Evolutionary conservation across 129 eudicot genomes (phyloP), one percentile per base, ranked within the genome.

Genomic region (Tagetes erecta): DNA sequence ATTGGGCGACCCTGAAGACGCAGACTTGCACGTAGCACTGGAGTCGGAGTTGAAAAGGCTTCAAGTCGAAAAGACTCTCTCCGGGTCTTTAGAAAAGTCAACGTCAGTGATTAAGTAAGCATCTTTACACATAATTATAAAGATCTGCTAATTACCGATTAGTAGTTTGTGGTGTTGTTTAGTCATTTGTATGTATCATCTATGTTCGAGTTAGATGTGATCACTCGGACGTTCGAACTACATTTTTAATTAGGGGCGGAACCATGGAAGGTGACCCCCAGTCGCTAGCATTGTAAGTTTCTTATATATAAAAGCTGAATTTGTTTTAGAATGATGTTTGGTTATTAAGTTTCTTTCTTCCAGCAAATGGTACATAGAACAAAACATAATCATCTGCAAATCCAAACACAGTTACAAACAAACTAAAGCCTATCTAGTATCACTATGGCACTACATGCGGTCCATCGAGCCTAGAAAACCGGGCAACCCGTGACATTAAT

Each of bases 401-500:
- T 36, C 31, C 30, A 67, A 67, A 31, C 3, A 12, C 36, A 31
- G 27, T 9, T 67, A 31, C 52, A 68, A 38, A 38, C 66, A 59
- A 59, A 59, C 3, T 50, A 42, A 35, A 60, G 11, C 4, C 78
- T 59, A 41, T 70, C 70, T 68, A 6, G 6, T 31, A 60, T 30
- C n/a, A 46, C 81, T 80, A 76, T 31, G 53, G 13, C n/a, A 46
- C 81, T 80, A 76, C 76, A 11, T 3, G 27, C 5, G 3, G 40
- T 10, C 10, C 4, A 1, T 41, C 41, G 30, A 4, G 5, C 70
- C 67, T 82, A 75, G 78, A 89, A 87, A 70, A 90, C 75, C 0
- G 96, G 98, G 72, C 97, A 93, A 1, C 88, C 89, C 6, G 75
- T 56, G 8, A 90, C 93, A 41, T 68, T 76, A 41, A 94, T 85